phyloP scores from a whole-genome alignment of 2,329 filamentous ascomycete genomes.

The Alternaria ventricosa region DNA sequence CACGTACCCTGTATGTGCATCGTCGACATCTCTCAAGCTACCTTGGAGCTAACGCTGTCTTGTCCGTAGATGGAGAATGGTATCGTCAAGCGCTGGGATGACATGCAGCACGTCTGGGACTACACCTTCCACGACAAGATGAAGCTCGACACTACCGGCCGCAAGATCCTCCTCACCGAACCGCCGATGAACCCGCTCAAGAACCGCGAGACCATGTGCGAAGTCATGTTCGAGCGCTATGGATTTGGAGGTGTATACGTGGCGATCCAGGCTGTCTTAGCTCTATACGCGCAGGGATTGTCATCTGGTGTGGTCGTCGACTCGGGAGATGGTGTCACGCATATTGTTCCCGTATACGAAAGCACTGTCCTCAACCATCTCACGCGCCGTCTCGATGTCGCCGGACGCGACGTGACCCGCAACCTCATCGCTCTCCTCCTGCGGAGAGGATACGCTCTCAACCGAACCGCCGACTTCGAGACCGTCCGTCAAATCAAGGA shows the following conservation, averaged over 20 bases:
- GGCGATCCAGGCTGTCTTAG: conserved; percentile 94
- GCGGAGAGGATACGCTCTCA: conserved; percentile 92
- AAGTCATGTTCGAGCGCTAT: conserved; percentile 99
- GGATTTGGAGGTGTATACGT: conserved; percentile 97
- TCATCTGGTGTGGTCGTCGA: conserved; percentile 93
- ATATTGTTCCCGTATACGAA: conserved; percentile 98
- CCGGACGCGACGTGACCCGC: conserved; percentile 95
- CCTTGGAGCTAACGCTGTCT: conserved; percentile 36
- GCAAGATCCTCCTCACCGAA: conserved; percentile 97
- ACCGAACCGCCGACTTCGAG: conserved; percentile 98
- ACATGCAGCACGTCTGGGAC: conserved; percentile 99
- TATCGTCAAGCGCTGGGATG: conserved; percentile 99
- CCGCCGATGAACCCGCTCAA: conserved; percentile 96
- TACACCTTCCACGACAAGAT: conserved; percentile 99
- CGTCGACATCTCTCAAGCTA: not conserved
- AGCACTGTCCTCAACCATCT: conserved; percentile 97
- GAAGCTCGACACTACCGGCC: conserved; percentile 84
- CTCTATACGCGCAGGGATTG: conserved; percentile 92
- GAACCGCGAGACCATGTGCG: conserved; percentile 97
- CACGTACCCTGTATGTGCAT: conserved; percentile 77
- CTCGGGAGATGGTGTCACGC: conserved; percentile 96
- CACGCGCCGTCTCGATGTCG: conserved; percentile 90
- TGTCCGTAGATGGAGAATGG: conserved; percentile 88
- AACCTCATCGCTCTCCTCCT: conserved; percentile 95
- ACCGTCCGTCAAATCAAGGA: conserved; percentile 99